Base-by-base conservation (phyloP, 148 eudicot genomes). In the Agrostemma githago region DNA sequence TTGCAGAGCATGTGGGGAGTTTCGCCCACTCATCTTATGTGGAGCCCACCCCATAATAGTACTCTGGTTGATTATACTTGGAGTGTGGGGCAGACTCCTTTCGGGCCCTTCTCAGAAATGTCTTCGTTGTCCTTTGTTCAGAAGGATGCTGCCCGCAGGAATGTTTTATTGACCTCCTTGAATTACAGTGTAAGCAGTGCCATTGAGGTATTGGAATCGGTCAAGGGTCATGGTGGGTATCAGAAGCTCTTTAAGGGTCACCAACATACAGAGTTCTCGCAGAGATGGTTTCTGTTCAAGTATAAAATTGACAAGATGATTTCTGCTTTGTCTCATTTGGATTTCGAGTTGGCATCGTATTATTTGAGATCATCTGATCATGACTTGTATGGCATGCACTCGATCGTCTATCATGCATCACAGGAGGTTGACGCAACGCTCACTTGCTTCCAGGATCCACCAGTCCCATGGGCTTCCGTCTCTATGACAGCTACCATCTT, bases 1-100 rank as follows among this genome's bases (percentile, higher is more conserved):
- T 82, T 95, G 72, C 99, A 95, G 85, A 92, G 96, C 74, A 92
- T 95, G 99, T 95, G 96, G 94, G 99, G 99, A 34, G 96, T 95
- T 53, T 92, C 99, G 4, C 99, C 99, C 4, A 95, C 97, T 11
- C 99, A 95, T 85, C 56, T 90, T 76, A 76, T 83, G 2, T 95
- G 99, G 99, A 95, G 97, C 82, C 85, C 93, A 0, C 81, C 79
- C 77, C 96, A 95, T 77, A 95, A 95, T 74, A 83, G 65, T 48
- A 88, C 97, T 57, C 60, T 92, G 66, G 90, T 92, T 72, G 99
- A 95, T 73, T 95, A 95, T 66, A 95, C 99, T 0, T 95, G 99
- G 99, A 92, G 97, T 72, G 86, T 92, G 21, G 97, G 97, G 59
- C 96, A 90, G 5, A 95, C 99, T 19, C 99, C 99, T 4, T 95